These are phyloP conservation scores for Excoecaria cochinchinensis DNA, from an alignment of 345 rosid genomes.

Conservation along the genomic window DNA sequence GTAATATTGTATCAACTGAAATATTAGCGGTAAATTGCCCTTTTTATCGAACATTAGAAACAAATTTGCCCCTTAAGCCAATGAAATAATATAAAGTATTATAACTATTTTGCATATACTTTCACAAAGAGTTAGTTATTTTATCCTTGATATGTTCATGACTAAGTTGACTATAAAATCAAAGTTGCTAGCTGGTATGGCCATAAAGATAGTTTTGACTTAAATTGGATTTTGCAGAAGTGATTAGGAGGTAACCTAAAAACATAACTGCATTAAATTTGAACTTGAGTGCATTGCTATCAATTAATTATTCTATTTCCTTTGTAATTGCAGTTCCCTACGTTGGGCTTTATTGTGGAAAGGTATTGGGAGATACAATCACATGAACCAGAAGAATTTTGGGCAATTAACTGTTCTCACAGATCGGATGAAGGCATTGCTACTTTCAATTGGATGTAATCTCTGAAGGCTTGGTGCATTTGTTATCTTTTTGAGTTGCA, in stretches of 20 bases:
- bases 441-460: conserved; percentile 85
- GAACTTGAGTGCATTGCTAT: conserved; percentile 9
- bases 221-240: not conserved
- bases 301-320: conserved; percentile 16
- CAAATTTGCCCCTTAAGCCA: too few species aligned
- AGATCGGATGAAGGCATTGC: conserved; percentile 72
- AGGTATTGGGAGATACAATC: conserved; percentile 95
- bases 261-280: conserved; percentile 14
- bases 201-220: not conserved
- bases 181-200: not conserved
- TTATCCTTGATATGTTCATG: not conserved
- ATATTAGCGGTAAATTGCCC: too few species aligned
- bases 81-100: too few species aligned
- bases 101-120: not conserved
- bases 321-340: conserved; percentile 66
- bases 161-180: not conserved
- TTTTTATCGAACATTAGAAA: too few species aligned
- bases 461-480: conserved; percentile 16
- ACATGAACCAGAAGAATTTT: conserved; percentile 95
- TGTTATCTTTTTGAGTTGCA: conserved; percentile 16
- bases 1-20: too few species aligned
- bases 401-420: conserved; percentile 88
- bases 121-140: not conserved
- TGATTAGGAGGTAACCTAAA: not conserved
- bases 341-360: conserved; percentile 94